A percentile compares a stretch with the other conserved stretches of the same genome.
These are phyloP conservation scores for Coffea canephora DNA, from an alignment of 257 asterid species.

Conservation along the genomic window DNA sequence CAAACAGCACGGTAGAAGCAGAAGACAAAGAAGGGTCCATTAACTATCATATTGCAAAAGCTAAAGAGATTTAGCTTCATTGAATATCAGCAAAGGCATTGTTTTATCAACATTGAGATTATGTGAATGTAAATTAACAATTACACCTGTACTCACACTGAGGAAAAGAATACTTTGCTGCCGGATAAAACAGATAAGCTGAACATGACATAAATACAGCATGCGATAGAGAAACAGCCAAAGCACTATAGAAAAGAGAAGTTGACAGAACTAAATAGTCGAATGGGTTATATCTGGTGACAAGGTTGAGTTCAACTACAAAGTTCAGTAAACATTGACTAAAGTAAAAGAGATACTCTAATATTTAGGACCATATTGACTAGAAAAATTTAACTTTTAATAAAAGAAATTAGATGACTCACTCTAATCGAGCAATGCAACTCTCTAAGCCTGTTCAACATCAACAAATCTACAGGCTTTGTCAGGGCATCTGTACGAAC, in stretches of 20 bases:
- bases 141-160: background rate
- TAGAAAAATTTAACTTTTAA: background rate
- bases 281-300: background rate
- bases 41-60: background rate
- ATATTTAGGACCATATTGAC: background rate
- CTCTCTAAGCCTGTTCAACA: constrained; percentile 87
- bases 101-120: background rate
- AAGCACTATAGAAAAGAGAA: background rate
- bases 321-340: background rate
- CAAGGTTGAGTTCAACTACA: background rate
- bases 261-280: background rate
- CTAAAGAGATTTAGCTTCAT: background rate
- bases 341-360: background rate
- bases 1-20: background rate
- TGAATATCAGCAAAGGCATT: background rate
- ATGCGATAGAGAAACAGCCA: background rate
- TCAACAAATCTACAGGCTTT: constrained; percentile 78
- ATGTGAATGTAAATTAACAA: too few relatives aligned
- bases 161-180: background rate
- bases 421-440: constrained; percentile 83
- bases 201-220: background rate
- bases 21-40: background rate
- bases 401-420: constrained; percentile 29
- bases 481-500: constrained; percentile 89
- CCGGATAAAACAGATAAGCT: background rate